A percentile compares a stretch with the other conserved stretches of the same genome.
Evolutionary conservation across 169 alveolate genomes (phyloP).

Genomic region (Blepharisma undulans): DNA sequence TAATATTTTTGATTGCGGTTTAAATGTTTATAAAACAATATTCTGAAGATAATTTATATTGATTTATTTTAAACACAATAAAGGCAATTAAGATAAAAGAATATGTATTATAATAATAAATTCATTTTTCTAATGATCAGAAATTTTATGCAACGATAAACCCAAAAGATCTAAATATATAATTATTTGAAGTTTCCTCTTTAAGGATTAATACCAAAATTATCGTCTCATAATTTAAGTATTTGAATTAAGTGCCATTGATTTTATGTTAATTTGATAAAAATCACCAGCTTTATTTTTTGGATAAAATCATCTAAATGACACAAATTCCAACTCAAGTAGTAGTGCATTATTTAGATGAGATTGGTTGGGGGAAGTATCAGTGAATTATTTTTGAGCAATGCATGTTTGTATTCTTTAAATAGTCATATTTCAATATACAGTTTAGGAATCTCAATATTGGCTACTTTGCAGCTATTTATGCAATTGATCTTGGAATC

Average conservation of each 20-base stretch:
- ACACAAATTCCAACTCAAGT: not conserved
- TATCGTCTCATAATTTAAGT: too few relatives aligned
- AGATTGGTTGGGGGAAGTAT: constrained; percentile 26
- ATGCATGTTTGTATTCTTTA: not conserved
- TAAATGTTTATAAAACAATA: too few relatives aligned
- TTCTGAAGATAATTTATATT: too few relatives aligned
- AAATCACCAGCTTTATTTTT: not conserved
- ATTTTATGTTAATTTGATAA: not conserved
- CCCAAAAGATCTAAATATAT: too few relatives aligned
- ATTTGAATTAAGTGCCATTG: not conserved
- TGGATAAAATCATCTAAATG: not conserved
- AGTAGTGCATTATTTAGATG: constrained; percentile 7
- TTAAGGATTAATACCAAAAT: too few relatives aligned
- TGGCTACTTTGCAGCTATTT: not conserved
- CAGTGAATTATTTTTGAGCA: not conserved
- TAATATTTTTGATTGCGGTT: too few relatives aligned
- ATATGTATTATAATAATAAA: too few relatives aligned
- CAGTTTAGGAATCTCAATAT: not conserved
- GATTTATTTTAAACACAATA: too few relatives aligned
- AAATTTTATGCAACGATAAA: too few relatives aligned
- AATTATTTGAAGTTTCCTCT: too few relatives aligned
- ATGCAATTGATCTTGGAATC: not conserved
- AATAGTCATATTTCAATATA: not conserved
- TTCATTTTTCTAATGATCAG: too few relatives aligned
- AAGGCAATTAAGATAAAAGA: too few relatives aligned